A percentile compares a stretch with the other conserved stretches of the same genome.
Evolutionary conservation across 2,329 filamentous ascomycete genomes (phyloP).

Genomic region (Calycina herbarum): DNA sequence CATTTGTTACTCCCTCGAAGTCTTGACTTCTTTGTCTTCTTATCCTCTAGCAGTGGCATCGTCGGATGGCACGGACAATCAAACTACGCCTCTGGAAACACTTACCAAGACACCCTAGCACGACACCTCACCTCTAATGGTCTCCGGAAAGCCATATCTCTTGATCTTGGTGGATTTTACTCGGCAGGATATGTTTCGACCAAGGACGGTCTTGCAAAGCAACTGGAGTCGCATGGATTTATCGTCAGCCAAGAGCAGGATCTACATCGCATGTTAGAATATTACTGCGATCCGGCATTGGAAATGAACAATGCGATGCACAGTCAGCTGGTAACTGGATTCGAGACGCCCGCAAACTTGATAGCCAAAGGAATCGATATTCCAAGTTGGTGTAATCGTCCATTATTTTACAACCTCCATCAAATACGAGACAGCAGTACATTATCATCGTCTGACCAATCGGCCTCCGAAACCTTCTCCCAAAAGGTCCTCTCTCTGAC

Average conservation of each 20-base stretch:
- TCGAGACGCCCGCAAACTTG: conserved; percentile 24
- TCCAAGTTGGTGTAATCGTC: conserved; percentile 46
- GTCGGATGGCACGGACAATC: conserved; percentile 12
- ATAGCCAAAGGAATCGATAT: conserved; percentile 51
- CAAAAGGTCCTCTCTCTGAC: not conserved
- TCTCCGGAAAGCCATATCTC: conserved; percentile 14
- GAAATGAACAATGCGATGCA: conserved; percentile 55
- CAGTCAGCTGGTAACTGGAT: conserved; percentile 44
- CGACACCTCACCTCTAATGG: conserved; percentile 17
- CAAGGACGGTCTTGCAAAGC: conserved; percentile 10
- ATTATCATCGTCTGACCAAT: not conserved
- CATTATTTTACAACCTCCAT: conserved; percentile 1
- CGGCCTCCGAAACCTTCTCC: not conserved
- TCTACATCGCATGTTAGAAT: conserved; percentile 19
- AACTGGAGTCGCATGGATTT: not conserved
- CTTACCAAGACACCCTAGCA: conserved; percentile 30
- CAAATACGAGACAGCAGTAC: not conserved
- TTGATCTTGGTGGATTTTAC: conserved; percentile 21
- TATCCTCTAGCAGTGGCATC: conserved; percentile 39
- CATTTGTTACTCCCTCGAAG: conserved; percentile 20
- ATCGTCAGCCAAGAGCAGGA: conserved; percentile 4
- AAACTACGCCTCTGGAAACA: conserved; percentile 34
- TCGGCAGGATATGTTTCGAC: conserved; percentile 26
- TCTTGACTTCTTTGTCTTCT: conserved; percentile 23
- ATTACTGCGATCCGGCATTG: conserved; percentile 44